These are phyloP conservation scores for Citeromyces matritensis DNA, from an alignment of 805 yeast species.

Conservation along the genomic window DNA sequence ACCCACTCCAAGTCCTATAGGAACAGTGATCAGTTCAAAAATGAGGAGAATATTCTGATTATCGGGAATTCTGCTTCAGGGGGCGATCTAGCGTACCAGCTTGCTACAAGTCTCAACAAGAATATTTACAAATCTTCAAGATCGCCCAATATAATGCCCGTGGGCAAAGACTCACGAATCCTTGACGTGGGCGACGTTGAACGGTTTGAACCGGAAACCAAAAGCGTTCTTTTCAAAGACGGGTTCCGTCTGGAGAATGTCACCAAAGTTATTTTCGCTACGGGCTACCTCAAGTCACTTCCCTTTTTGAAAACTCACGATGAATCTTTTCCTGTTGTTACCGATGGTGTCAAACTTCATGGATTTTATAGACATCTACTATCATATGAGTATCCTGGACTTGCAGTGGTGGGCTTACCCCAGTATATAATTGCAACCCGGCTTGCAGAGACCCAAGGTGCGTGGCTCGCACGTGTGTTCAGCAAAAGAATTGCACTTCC, in stretches of 20 bases:
- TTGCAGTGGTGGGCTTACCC: conserved; percentile 50
- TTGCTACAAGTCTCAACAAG: conserved; percentile 5
- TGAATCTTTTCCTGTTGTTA: conserved; percentile 14
- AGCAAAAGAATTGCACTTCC: conserved; percentile 19
- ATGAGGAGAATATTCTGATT: conserved; percentile 11
- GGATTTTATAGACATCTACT: conserved; percentile 47
- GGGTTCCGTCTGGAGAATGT: neutral
- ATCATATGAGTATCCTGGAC: conserved; percentile 42
- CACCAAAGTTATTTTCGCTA: conserved; percentile 1
- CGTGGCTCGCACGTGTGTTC: conserved; percentile 48
- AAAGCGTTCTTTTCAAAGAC: conserved; percentile 2
- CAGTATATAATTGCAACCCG: conserved; percentile 48
- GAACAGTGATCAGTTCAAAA: conserved; percentile 14
- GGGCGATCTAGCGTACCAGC: conserved; percentile 14
- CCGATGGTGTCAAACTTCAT: conserved; percentile 27
- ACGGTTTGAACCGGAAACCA: conserved; percentile 9
- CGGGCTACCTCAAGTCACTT: conserved; percentile 13
- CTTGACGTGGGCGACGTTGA: conserved; percentile 9
- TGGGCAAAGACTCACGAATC: conserved; percentile 13
- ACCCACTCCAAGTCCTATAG: conserved; percentile 23
- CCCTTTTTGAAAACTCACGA: conserved; percentile 12
- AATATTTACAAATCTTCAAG: conserved; percentile 12
- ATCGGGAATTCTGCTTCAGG: conserved; percentile 11
- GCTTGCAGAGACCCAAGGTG: conserved; percentile 46
- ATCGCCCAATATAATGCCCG: conserved; percentile 15